A percentile compares a stretch with the other conserved stretches of the same genome.
Evolutionary conservation across 2,329 filamentous ascomycete species (phyloP).

Genomic region (Nothophaeocryptopus gaeumannii): DNA sequence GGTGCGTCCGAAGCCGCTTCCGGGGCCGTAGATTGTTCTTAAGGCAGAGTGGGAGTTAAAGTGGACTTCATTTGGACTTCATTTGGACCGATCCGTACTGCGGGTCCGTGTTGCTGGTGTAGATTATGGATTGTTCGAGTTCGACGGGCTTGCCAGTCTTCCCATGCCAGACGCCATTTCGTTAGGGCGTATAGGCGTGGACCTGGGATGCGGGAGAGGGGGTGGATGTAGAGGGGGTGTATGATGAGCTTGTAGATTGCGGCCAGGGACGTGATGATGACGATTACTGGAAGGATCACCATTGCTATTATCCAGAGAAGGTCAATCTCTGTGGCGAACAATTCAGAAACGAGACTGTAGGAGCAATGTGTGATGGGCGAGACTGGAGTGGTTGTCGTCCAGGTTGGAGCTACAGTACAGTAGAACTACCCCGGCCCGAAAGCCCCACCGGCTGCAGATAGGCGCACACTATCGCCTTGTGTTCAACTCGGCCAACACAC

Average conservation of each 20-base stretch:
- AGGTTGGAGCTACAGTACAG: too few relatives aligned
- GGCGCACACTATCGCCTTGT: too few relatives aligned
- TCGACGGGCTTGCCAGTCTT: slow-evolving; percentile 45
- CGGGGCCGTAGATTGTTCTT: slow-evolving; percentile 55
- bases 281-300: not conserved
- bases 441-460: too few relatives aligned
- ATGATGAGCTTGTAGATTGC: slow-evolving; percentile 11
- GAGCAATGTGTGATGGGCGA: too few relatives aligned
- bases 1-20: slow-evolving; percentile 51
- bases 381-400: too few relatives aligned
- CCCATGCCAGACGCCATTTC: slow-evolving; percentile 47
- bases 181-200: slow-evolving; percentile 43
- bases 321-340: too few relatives aligned
- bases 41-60: slow-evolving; percentile 47
- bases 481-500: too few relatives aligned
- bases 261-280: not conserved
- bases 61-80: slow-evolving; percentile 47
- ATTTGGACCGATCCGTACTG: slow-evolving; percentile 47
- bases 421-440: too few relatives aligned
- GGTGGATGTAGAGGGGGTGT: slow-evolving; percentile 17
- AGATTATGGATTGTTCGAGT: slow-evolving; percentile 44
- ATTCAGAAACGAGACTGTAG: too few relatives aligned
- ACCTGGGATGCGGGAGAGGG: slow-evolving; percentile 35
- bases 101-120: slow-evolving; percentile 47
- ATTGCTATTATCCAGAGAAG: too few relatives aligned